These are phyloP conservation scores for Aspergillus neotritici DNA, from an alignment of 2,329 filamentous ascomycete genomes.

Conservation along the genomic window DNA sequence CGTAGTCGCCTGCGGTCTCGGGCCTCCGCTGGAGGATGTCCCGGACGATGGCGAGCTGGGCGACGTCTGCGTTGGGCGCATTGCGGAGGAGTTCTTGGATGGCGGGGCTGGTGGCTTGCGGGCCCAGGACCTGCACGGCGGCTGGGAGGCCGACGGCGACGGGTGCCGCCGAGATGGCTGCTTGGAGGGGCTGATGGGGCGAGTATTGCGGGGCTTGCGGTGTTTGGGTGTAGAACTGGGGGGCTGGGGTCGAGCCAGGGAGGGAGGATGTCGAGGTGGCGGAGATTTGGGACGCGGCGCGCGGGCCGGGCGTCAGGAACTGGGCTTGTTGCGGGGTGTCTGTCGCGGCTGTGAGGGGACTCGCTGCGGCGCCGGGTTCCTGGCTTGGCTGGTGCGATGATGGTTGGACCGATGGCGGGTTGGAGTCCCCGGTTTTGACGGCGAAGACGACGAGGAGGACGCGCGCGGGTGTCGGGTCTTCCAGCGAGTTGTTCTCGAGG, in stretches of 20 bases:
- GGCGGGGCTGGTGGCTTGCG: conserved; percentile 57
- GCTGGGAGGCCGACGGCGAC: conserved; percentile 47
- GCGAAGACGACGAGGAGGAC: conserved; percentile 82
- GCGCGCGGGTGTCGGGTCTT: conserved; percentile 64
- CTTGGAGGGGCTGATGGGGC: conserved; percentile 10
- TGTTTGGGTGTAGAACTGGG: conserved; percentile 12
- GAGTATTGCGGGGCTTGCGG: conserved; percentile 23
- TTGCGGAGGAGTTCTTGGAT: conserved; percentile 65
- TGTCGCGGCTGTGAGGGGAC: conserved; percentile 27
- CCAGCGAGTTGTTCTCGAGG: conserved; percentile 76
- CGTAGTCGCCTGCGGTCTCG: conserved; percentile 56
- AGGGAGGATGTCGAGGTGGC: conserved; percentile 21
- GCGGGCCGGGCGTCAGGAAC: conserved; percentile 19
- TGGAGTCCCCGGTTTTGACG: conserved; percentile 57
- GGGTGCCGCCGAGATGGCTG: conserved; percentile 13
- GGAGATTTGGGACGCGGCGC: conserved; percentile 15
- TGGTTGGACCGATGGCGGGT: conserved; percentile 36
- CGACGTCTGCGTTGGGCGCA: conserved; percentile 61
- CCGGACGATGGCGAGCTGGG: conserved; percentile 69
- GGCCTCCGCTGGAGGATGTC: conserved; percentile 63
- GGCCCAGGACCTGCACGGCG: conserved; percentile 60
- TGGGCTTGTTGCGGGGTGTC: conserved; percentile 26
- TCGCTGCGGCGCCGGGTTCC: conserved; percentile 30
- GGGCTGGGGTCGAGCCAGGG: conserved; percentile 10
- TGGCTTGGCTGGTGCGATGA: conserved; percentile 35